A percentile compares a stretch with the other conserved stretches of the same genome.
Evolutionary conservation across 2,329 filamentous ascomycete genomes (phyloP).

Genomic region (Aspergillus udagawae): DNA sequence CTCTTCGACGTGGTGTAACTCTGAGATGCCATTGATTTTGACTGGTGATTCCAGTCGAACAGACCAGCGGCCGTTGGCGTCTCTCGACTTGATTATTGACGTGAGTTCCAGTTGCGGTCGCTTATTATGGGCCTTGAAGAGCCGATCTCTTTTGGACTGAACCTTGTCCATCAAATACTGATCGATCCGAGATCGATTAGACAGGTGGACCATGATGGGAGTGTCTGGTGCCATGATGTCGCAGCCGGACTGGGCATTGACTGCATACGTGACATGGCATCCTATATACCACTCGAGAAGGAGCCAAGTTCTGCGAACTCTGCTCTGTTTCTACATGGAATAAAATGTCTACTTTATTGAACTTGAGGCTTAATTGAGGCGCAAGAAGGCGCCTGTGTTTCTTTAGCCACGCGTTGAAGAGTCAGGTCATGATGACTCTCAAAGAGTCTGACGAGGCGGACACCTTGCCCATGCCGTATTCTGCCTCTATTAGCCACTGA

Average conservation of each 20-base stretch:
- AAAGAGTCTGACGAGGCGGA: not conserved
- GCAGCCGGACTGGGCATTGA: not conserved
- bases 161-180: not conserved
- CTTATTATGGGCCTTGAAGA: constrained; percentile 1
- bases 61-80: not conserved
- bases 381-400: not conserved
- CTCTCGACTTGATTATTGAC: not conserved
- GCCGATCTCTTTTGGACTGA: not conserved
- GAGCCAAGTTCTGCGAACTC: too few relatives aligned
- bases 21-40: not conserved
- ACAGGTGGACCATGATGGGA: not conserved
- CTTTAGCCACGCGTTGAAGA: not conserved
- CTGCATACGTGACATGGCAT: too few relatives aligned
- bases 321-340: not conserved
- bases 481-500: not conserved
- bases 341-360: not conserved
- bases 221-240: not conserved
- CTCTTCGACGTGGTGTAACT: not conserved
- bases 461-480: not conserved
- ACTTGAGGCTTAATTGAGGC: not conserved
- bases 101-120: constrained; percentile 1
- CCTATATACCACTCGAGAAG: too few relatives aligned
- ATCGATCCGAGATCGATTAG: not conserved
- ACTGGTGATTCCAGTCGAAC: not conserved
- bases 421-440: not conserved